Evolutionary conservation across 1,139 yeast species (phyloP), one percentile per base, ranked within the genome.

Genomic region (Blastobotrys illinoisensis): DNA sequence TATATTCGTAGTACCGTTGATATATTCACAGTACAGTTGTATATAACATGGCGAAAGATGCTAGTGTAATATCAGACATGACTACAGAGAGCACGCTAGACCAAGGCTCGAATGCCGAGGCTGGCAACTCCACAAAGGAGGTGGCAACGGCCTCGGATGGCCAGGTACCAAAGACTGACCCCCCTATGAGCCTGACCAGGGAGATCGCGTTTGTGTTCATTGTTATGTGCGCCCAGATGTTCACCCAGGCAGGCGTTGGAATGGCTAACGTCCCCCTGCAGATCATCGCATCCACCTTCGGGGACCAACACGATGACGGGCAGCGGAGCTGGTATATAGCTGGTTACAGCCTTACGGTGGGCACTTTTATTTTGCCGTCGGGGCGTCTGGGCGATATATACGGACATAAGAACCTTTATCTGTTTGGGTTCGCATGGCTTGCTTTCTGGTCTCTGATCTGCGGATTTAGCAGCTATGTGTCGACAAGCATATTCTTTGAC

Each of bases 321-420:
- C 76, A 75, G 63, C 71, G 74, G 13, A 74, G 82, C 4, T 83
- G 88, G 88, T 80, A 79, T 64, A 71, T 82, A 2, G 85, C 86
- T 0, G 74, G 83, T 0, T 82, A 74, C 61, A 77, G 85, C 1
- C 69, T 83, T 50, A 79, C 86, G 0, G 81, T 79, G n/a, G 88
- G 88, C 9, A 80, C 88, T 0, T 80, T 83, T 57, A 83, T 83
- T 54, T 67, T 84, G 40, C 70, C 79, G 2, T 77, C 84, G 1
- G 89, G 89, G 9, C 75, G 84, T 48, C 63, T 83, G 20, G 88
- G 88, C n/a, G 88, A 84, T 64, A 67, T 81, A 59, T 76, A 73
- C 62, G 89, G 88, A 2, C 81, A 82, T 62, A 81, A 81, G 60
- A 64, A 56, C 44, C 61, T 81, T 55, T 78, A 74, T 61, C 53